Base-by-base conservation (phyloP, 2,329 filamentous ascomycete genomes). In the Penicillium expansum region DNA sequence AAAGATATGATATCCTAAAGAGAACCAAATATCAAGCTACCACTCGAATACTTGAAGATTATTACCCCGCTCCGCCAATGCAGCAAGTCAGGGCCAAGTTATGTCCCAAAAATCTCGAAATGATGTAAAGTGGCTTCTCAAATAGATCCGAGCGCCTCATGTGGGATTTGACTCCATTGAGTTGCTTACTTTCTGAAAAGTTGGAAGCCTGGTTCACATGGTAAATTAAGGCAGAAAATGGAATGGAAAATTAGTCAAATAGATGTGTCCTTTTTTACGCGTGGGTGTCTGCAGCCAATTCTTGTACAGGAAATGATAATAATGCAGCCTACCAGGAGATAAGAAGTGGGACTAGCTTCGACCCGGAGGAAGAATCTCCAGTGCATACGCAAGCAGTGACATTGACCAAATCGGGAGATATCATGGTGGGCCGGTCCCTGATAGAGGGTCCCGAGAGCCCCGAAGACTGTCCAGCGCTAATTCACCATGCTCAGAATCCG, bases 401-500 rank as follows among this genome's bases (percentile, higher is more conserved):
- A 18, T 27, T 27, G 45, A 10, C 30, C 30, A 37, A 22, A 37
- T 30, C 10, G 29, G 47, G 24, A 30, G 48, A 32, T 53, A 43
- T 49, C 39, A 42, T 39, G 9, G 55, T 61, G 20, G 42, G 33
- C 53, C 49, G 37, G 43, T 32, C 49, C 52, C 56, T 62, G 61
- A 66, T 52, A 66, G 60, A 33, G 63, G 56, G 37, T 60, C 59
- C 52, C 63, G 65, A 18, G 56, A 50, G 11, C 70, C 70, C 44
- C 69, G 65, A 52, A 78, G 69, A 62, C 71, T 77, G 57, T 69
- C 69, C 62, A 79, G 61, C 18, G 72, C 73, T 53, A 78, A 63
- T 24, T 75, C 74, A 59, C 76, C 73, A 24, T 70, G 68, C 24
- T 76, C 75, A 38, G 57, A 60, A 33, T 63, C 60, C 14, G 65